Evolutionary conservation across 2,329 filamentous ascomycete genomes (phyloP).

Genomic region (Pezicula neosporulosa): DNA sequence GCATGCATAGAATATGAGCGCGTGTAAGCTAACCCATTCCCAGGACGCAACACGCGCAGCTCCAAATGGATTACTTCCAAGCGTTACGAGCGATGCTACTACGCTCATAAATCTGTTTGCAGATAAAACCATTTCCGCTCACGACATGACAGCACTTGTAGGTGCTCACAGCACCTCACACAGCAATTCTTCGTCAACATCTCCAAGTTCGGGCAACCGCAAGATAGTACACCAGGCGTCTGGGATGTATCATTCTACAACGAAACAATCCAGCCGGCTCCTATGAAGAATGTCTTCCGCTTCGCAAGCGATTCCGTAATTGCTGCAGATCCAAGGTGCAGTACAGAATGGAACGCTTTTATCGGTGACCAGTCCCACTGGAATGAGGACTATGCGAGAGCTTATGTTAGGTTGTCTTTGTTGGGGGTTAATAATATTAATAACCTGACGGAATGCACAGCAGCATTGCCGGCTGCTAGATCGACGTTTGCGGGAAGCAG

Average conservation of each 20-base stretch:
- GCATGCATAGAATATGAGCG: neutral
- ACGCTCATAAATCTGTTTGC: slow-evolving; percentile 42
- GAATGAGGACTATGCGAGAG: slow-evolving; percentile 38
- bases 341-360: slow-evolving; percentile 35
- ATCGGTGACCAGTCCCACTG: slow-evolving; percentile 35
- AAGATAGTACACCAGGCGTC: slow-evolving; percentile 44
- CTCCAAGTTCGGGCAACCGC: slow-evolving; percentile 27
- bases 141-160: slow-evolving; percentile 49
- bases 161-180: slow-evolving; percentile 49
- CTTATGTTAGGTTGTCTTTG: slow-evolving; percentile 40
- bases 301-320: slow-evolving; percentile 26
- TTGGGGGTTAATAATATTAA: slow-evolving; percentile 44
- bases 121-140: slow-evolving; percentile 45
- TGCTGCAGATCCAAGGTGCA: neutral
- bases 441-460: slow-evolving; percentile 39
- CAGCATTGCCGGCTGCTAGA: slow-evolving; percentile 29
- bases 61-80: slow-evolving; percentile 42
- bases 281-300: slow-evolving; percentile 29
- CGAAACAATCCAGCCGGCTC: slow-evolving; percentile 28
- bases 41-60: slow-evolving; percentile 36
- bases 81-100: slow-evolving; percentile 34
- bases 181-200: slow-evolving; percentile 39
- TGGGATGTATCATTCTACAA: slow-evolving; percentile 50
- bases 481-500: neutral
- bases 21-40: too few relatives aligned